phyloP scores from a whole-genome alignment of 805 yeast species.

The Barnettozyma botsteinii region DNA sequence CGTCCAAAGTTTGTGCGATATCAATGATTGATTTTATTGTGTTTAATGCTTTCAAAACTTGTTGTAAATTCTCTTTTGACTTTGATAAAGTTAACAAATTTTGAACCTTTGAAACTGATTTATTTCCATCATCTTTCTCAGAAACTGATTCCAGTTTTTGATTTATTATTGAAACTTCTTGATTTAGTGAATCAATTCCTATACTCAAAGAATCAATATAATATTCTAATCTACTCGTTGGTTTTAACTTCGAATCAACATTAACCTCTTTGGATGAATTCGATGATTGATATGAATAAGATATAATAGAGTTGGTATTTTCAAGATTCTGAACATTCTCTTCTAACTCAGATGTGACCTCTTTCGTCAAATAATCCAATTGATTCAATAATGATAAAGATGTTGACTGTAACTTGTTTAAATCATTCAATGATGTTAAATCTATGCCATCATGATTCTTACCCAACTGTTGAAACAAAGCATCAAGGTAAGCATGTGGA shows the following conservation, averaged over 20 bases:
- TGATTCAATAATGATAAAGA: constrained; percentile 50
- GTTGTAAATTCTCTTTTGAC: constrained; percentile 40
- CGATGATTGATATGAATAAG: constrained; percentile 37
- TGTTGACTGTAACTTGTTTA: constrained; percentile 37
- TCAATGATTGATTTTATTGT: constrained; percentile 35
- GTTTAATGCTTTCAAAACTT: constrained; percentile 43
- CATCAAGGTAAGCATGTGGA: constrained; percentile 61
- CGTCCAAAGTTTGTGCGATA: constrained; percentile 21
- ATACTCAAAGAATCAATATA: constrained; percentile 56
- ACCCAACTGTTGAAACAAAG: constrained; percentile 35
- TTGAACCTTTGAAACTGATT: constrained; percentile 24
- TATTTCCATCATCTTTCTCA: background rate
- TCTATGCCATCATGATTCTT: constrained; percentile 3
- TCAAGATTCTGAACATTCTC: constrained; percentile 43
- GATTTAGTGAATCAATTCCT: constrained; percentile 50
- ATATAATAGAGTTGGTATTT: constrained; percentile 44
- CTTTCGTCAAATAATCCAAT: constrained; percentile 57
- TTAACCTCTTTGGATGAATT: constrained; percentile 12
- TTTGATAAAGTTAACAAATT: constrained; percentile 39
- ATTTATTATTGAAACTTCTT: constrained; percentile 33
- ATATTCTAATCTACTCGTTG: constrained; percentile 57
- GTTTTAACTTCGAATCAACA: constrained; percentile 27
- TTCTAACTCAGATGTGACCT: constrained; percentile 49
- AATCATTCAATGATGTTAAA: constrained; percentile 26
- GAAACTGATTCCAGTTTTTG: background rate